Evolutionary conservation across 2,329 filamentous ascomycete species (phyloP).

Genomic region (Calonectria ilicicola): DNA sequence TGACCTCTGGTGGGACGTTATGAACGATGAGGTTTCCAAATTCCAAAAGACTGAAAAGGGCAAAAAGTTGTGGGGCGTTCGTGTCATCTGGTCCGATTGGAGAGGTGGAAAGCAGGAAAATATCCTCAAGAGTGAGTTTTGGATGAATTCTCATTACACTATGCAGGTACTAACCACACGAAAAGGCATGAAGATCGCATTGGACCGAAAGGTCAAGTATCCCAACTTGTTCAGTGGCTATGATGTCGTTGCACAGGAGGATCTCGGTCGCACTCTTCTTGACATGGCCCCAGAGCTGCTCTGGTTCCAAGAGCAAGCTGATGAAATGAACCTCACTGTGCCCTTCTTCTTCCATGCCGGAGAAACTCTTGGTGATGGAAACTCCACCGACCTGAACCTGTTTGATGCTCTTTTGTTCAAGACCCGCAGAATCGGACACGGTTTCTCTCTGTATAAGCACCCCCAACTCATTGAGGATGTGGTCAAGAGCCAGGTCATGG

Average conservation of each 20-base stretch:
- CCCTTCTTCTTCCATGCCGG: constrained; percentile 80
- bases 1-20: constrained; percentile 6
- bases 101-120: not conserved
- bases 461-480: constrained; percentile 75
- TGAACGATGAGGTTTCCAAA: not conserved
- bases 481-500: constrained; percentile 73
- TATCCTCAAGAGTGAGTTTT: not conserved
- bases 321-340: constrained; percentile 43
- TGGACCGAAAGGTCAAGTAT: constrained; percentile 3
- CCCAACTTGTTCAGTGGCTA: constrained; percentile 6
- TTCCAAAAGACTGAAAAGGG: constrained; percentile 10
- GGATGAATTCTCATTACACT: not conserved
- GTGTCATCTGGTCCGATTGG: constrained; percentile 8
- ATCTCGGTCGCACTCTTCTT: not conserved
- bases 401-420: constrained; percentile 76
- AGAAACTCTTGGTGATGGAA: constrained; percentile 73
- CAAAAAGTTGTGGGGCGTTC: constrained; percentile 3
- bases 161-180: not conserved
- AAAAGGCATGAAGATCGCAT: constrained; percentile 4
- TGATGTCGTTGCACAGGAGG: constrained; percentile 1
- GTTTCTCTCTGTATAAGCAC: constrained; percentile 75
- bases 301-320: not conserved
- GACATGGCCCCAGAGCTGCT: constrained; percentile 4
- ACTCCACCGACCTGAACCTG: constrained; percentile 72
- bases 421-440: constrained; percentile 75